These are phyloP conservation scores for Dactylellina drechsleri DNA, from an alignment of 2,329 filamentous ascomycete genomes.

Conservation along the genomic window DNA sequence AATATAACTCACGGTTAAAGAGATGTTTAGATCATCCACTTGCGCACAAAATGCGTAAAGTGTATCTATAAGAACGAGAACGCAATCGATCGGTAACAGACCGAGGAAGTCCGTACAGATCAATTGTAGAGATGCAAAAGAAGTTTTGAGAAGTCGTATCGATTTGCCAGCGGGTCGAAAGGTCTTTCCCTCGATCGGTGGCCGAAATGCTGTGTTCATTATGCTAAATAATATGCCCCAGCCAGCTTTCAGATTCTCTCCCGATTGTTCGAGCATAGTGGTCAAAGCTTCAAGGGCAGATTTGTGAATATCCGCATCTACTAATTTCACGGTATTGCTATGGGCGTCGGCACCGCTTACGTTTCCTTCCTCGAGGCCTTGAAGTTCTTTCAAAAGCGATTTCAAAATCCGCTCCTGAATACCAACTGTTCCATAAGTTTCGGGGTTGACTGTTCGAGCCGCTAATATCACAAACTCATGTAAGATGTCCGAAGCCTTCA, in stretches of 20 bases:
- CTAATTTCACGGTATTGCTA: slow-evolving; percentile 58
- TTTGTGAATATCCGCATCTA: slow-evolving; percentile 82
- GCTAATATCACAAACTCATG: slow-evolving; percentile 65
- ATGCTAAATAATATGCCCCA: slow-evolving; percentile 89
- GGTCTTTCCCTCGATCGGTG: slow-evolving; percentile 37
- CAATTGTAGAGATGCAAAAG: slow-evolving; percentile 88
- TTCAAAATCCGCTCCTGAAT: slow-evolving; percentile 62
- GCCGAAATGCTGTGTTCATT: slow-evolving; percentile 80
- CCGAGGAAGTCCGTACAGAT: slow-evolving; percentile 94
- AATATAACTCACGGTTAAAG: slow-evolving; percentile 74
- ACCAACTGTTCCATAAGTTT: slow-evolving; percentile 61
- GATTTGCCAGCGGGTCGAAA: slow-evolving; percentile 48
- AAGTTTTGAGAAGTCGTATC: slow-evolving; percentile 70
- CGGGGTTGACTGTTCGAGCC: slow-evolving; percentile 61
- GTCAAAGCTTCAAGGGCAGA: slow-evolving; percentile 82
- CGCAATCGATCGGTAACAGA: slow-evolving; percentile 76
- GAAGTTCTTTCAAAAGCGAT: slow-evolving; percentile 61
- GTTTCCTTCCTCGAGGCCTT: slow-evolving; percentile 72
- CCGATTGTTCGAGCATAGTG: slow-evolving; percentile 84
- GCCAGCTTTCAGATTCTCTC: slow-evolving; percentile 81
- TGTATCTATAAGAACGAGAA: slow-evolving; percentile 82
- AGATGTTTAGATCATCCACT: slow-evolving; percentile 91
- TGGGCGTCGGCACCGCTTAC: slow-evolving; percentile 68
- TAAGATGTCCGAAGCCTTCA: slow-evolving; percentile 66
- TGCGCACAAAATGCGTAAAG: slow-evolving; percentile 90